Conservation (phyloP, 768 basidiomycete species). For the Lyophyllum decastes region DNA sequence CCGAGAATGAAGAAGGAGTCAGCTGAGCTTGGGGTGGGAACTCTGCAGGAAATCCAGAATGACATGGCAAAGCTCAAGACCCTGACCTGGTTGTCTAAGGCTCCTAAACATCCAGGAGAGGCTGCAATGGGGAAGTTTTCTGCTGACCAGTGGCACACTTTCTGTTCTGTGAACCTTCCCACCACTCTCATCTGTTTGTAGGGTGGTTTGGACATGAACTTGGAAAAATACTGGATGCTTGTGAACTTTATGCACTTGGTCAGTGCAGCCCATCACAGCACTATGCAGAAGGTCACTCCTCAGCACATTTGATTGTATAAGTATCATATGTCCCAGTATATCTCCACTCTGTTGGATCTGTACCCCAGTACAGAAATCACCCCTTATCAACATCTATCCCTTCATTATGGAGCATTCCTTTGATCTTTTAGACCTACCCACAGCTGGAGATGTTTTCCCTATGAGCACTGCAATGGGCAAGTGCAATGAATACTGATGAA, state of each 20-base stretch:
- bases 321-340: slow-evolving; percentile 25
- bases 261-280: slow-evolving; percentile 23
- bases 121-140: slow-evolving; percentile 27
- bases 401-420: slow-evolving; percentile 30
- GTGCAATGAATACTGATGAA: slow-evolving; percentile 25
- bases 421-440: slow-evolving; percentile 30
- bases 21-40: background rate
- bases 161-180: slow-evolving; percentile 26
- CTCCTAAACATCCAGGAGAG: slow-evolving; percentile 16
- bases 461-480: slow-evolving; percentile 27
- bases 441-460: slow-evolving; percentile 36
- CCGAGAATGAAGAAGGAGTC: too few relatives aligned
- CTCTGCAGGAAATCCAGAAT: slow-evolving; percentile 9
- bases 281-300: slow-evolving; percentile 18
- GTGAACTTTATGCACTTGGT: slow-evolving; percentile 31
- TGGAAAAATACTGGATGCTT: slow-evolving; percentile 12
- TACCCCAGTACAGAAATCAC: slow-evolving; percentile 18
- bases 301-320: slow-evolving; percentile 16
- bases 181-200: slow-evolving; percentile 30
- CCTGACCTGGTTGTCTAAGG: slow-evolving; percentile 18
- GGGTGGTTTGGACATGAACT: slow-evolving; percentile 7
- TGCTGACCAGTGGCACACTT: slow-evolving; percentile 31
- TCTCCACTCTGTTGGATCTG: slow-evolving; percentile 15
- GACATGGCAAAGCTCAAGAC: slow-evolving; percentile 19
- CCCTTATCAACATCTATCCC: slow-evolving; percentile 32